Base-by-base conservation (phyloP, 441 rosid genomes). In the Pelargonium citronellum region DNA sequence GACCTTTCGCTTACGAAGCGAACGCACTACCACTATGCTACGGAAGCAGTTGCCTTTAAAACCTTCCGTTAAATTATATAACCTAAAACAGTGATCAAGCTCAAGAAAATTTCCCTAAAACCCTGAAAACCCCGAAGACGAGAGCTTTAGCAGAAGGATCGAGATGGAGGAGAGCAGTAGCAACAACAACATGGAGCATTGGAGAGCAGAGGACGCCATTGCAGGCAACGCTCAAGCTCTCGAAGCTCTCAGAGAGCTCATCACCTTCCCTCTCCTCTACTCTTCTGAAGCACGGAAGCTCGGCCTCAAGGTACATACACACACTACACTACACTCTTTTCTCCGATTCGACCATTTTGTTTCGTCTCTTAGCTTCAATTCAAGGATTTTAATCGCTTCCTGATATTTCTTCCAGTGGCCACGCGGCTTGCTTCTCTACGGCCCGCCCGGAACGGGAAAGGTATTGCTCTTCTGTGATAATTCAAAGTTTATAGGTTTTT, bases 1-100 rank as follows among this genome's bases (percentile, higher is more conserved):
- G 94, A 84, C 92, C 98, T 91, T 87, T 92, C 94, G 87, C 96
- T 92, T 89, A 91, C 97, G 91, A 89, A 92, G 98, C 89, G 92
- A 92, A 92, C 94, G 91, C 98, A 92, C 88, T 92, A 87, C 98
- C 98, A 92, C 94, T 89, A 89, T 91, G 94, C 64, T 60, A 60
- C 34, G 64, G 64, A 60, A 60, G 64, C 64, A 10, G 13, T 47
- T 47, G 53, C n/a, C 8, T 47, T n/a, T n/a, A n/a, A n/a, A n/a
- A n/a, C n/a, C n/a, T n/a, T n/a, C n/a, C n/a, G n/a, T n/a, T n/a
- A n/a, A n/a, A n/a, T n/a, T n/a, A n/a, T n/a, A n/a, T n/a, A n/a
- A n/a, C n/a, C n/a, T n/a, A n/a, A n/a, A n/a, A n/a, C n/a, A n/a
- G n/a, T n/a, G n/a, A n/a, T n/a, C n/a, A n/a, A n/a, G 41, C 41